phyloP scores from a whole-genome alignment of 2,329 filamentous ascomycete species.

The Bipolaris bicolor region DNA sequence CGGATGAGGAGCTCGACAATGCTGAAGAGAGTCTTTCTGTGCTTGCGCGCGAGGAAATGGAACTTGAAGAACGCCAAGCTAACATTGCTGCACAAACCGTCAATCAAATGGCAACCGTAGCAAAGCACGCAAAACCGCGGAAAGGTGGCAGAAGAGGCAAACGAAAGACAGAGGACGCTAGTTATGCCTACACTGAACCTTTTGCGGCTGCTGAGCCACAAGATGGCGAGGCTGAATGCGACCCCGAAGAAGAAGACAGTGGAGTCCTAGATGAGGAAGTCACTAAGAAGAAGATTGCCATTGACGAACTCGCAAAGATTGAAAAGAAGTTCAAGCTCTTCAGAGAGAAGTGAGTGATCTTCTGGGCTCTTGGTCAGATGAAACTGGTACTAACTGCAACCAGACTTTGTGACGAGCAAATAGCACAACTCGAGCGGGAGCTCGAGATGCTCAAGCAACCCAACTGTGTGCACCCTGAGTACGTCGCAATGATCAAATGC shows the following conservation, averaged over 20 bases:
- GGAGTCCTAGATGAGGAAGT: constrained; percentile 57
- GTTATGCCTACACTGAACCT: constrained; percentile 46
- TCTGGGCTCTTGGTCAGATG: not conserved
- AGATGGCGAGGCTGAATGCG: constrained; percentile 58
- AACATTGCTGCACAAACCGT: constrained; percentile 43
- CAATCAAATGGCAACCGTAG: constrained; percentile 43
- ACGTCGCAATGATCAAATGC: constrained; percentile 86
- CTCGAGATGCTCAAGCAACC: constrained; percentile 64
- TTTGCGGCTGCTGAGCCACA: constrained; percentile 68
- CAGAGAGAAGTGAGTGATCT: constrained; percentile 70
- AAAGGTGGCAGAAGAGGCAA: constrained; percentile 54
- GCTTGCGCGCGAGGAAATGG: constrained; percentile 40
- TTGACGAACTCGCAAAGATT: constrained; percentile 78
- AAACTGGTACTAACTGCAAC: constrained; percentile 26
- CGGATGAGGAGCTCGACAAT: constrained; percentile 61
- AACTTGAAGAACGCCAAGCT: constrained; percentile 45
- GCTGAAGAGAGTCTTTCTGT: constrained; percentile 45
- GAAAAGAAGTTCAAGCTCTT: constrained; percentile 90
- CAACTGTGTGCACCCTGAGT: constrained; percentile 81
- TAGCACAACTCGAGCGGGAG: constrained; percentile 77
- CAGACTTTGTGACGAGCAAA: constrained; percentile 86
- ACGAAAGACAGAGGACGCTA: constrained; percentile 57
- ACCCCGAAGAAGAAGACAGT: constrained; percentile 53
- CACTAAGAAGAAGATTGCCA: constrained; percentile 77
- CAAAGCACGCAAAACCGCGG: constrained; percentile 45